Percentiles rank a stretch among this genome's conserved stretches.
Conservation (phyloP, 139 green algal genomes). For the Ulvella scutata region DNA sequence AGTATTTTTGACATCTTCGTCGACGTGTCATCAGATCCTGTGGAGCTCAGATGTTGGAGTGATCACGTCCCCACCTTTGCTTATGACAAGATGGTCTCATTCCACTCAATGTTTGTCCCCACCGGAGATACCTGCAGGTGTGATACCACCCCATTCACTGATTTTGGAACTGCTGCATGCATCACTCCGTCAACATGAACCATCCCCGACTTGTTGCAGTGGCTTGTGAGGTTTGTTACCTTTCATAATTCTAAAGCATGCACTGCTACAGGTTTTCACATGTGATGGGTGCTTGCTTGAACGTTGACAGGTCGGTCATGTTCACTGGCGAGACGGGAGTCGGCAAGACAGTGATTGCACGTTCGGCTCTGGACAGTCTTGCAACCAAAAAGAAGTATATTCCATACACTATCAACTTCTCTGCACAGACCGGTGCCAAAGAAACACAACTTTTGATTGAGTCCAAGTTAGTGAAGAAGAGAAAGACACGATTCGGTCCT, state of each 20-base stretch:
- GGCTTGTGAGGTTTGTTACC: no score
- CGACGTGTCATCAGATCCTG: conserved; percentile 14
- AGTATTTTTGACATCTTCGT: conserved; percentile 61
- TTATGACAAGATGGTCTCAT: conserved; percentile 52
- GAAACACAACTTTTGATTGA: conserved; percentile 64
- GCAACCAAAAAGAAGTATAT: conserved; percentile 26
- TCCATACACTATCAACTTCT: conserved; percentile 62
- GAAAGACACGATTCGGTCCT: conserved; percentile 59
- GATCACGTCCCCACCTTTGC: conserved; percentile 44
- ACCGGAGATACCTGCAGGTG: conserved; percentile 53
- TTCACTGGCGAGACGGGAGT: conserved; percentile 56
- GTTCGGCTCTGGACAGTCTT: conserved; percentile 30
- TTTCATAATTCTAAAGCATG: no score
- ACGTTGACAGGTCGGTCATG: conserved; percentile 49
- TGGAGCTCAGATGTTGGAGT: conserved; percentile 44
- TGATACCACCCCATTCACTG: conserved; percentile 23
- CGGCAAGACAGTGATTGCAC: conserved; percentile 58
- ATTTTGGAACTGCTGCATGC: no score
- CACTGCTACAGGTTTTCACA: conserved; percentile 25
- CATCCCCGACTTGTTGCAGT: no score
- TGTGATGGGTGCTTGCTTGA: conserved; percentile 42
- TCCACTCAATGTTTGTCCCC: conserved; percentile 65
- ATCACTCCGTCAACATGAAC: no score
- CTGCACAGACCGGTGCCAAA: conserved; percentile 51
- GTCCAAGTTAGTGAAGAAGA: conserved; percentile 68